Conservation (phyloP, 1,284 basidiomycete species). For the Lentinus polychrous region DNA sequence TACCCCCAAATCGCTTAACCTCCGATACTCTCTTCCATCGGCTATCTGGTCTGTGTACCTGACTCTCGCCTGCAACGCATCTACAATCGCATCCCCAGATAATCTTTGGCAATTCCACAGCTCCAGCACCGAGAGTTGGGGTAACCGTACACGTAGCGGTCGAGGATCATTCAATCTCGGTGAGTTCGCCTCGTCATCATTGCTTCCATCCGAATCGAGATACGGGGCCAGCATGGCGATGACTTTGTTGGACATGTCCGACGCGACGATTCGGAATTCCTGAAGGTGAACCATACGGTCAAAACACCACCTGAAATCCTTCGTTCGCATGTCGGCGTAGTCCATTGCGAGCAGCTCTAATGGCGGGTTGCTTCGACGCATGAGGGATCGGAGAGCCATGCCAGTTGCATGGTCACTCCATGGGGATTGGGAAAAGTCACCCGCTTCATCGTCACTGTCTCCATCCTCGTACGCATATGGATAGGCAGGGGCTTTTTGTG, state of each 20-base stretch:
- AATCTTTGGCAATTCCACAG: constrained; percentile 58
- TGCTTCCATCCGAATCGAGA: constrained; percentile 7
- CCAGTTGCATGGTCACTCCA: constrained; percentile 71
- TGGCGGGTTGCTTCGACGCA: constrained; percentile 51
- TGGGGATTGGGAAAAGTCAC: constrained; percentile 67
- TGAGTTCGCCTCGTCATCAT: constrained; percentile 4
- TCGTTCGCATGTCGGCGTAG: constrained; percentile 71
- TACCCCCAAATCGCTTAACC: constrained; percentile 38
- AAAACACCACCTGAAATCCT: constrained; percentile 67
- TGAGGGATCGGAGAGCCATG: constrained; percentile 65
- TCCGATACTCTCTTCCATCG: constrained; percentile 18
- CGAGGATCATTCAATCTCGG: constrained; percentile 7
- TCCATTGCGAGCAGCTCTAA: constrained; percentile 65
- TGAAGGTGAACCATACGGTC: constrained; percentile 43
- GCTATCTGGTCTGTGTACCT: constrained; percentile 35
- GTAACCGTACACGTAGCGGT: constrained; percentile 37
- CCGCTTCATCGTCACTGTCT: constrained; percentile 64
- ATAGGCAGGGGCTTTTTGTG: constrained; percentile 24
- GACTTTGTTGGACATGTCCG: constrained; percentile 71
- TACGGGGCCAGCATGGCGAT: constrained; percentile 47
- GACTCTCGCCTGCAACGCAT: constrained; percentile 41
- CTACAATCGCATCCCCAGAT: constrained; percentile 49
- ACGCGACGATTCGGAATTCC: constrained; percentile 65
- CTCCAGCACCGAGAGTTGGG: constrained; percentile 42
- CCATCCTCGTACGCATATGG: constrained; percentile 29